Percentiles rank a stretch among this genome's conserved stretches.
Evolutionary conservation across 2,329 filamentous ascomycete species (phyloP).

Genomic region (Mariannaea sp.): DNA sequence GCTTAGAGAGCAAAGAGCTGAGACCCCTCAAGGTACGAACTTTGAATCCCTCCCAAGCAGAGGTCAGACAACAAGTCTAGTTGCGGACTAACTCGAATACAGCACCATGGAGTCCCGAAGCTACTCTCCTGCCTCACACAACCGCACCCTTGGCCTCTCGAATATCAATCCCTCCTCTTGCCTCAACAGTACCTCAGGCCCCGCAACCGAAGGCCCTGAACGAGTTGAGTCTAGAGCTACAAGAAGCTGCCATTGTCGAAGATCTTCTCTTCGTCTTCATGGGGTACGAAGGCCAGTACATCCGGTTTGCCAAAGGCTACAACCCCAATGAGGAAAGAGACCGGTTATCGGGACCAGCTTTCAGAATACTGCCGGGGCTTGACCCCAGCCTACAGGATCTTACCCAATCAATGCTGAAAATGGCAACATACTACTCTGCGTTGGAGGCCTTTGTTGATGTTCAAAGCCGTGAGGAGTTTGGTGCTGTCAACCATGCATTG

Average conservation of each 20-base stretch:
- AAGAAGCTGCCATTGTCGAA: conserved; percentile 86
- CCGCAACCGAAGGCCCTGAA: conserved; percentile 72
- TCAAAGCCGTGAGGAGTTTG: conserved; percentile 90
- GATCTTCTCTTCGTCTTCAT: conserved; percentile 95
- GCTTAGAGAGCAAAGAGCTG: conserved; percentile 51
- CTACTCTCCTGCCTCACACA: conserved; percentile 69
- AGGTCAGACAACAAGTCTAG: not conserved
- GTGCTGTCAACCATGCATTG: conserved; percentile 91
- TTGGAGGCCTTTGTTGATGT: conserved; percentile 93
- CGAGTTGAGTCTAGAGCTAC: conserved; percentile 75
- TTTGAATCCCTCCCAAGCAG: not conserved
- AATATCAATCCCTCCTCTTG: conserved; percentile 70
- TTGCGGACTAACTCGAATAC: conserved; percentile 27
- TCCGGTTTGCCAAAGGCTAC: conserved; percentile 82
- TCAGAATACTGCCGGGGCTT: conserved; percentile 78
- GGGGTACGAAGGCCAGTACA: conserved; percentile 98
- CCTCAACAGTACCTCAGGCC: conserved; percentile 73
- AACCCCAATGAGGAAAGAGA: conserved; percentile 86
- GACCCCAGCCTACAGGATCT: conserved; percentile 92
- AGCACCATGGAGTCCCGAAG: conserved; percentile 79
- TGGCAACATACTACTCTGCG: conserved; percentile 91
- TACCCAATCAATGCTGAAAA: conserved; percentile 85
- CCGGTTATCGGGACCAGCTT: conserved; percentile 79
- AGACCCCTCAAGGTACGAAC: conserved; percentile 55
- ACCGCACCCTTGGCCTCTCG: conserved; percentile 73